Evolutionary conservation across 2,329 filamentous ascomycete species (phyloP), one percentile per base, ranked within the genome.

Genomic region (Podosphaera xanthii): DNA sequence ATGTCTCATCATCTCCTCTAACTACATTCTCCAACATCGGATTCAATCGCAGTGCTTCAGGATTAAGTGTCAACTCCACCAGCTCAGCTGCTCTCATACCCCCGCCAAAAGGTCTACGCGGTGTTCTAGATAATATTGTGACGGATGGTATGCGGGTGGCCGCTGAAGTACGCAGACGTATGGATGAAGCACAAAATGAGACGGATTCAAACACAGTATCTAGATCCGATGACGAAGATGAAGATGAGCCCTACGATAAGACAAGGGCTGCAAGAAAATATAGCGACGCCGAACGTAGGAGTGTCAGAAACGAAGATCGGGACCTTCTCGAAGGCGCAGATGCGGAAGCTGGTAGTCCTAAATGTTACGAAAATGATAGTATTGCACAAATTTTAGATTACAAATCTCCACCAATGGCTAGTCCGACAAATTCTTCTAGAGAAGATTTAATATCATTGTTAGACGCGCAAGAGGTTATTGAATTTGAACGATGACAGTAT

Each of bases 81-180:
- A 64, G 65, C 33, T 63, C 66, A 48, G 66, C 65, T n/a, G 65
- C 65, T 34, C 59, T 68, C 4, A 67, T 69, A 10, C 64, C 67
- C 59, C 65, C 80, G 0, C 77, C 78, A 22, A 85, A 90, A 64
- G 88, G 92, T 31, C 77, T 98, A 1, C 80, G 92, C 49, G 92
- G 92, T 30, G 92, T 98, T 61, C 75, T 98, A 46, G 92, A 98
- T 73, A 95, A 94, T 66, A 97, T 98, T 66, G 92, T 97, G 63
- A 94, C 86, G 1, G 92, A 98, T 69, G 92, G 92, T 49, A 96
- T 97, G 83, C 84, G 91, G 40, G 91, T 97, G 60, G 92, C 92
- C 0, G 87, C 85, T 0, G 92, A 98, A 70, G 91, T 98, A 58
- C 79, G 86, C 64, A 81, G 90, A 66, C 79, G 90, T 52, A 95